Evolutionary conservation across 2,329 filamentous ascomycete genomes (phyloP).

Genomic region (Tetracladium maxilliforme): DNA sequence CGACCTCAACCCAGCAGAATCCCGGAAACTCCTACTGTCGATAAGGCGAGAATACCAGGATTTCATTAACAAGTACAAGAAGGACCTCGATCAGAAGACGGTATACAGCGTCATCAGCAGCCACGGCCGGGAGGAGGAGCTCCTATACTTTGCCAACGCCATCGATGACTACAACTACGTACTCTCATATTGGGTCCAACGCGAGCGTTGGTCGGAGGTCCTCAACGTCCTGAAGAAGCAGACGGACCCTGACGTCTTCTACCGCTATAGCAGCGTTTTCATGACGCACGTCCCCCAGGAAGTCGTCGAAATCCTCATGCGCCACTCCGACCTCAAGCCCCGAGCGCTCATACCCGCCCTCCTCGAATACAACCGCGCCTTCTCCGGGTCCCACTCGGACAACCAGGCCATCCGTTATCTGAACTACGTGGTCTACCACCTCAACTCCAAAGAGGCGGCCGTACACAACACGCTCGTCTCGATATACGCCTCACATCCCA

Average conservation of each 20-base stretch:
- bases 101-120: slow-evolving; percentile 93
- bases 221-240: slow-evolving; percentile 84
- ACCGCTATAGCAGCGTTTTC: slow-evolving; percentile 91
- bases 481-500: slow-evolving; percentile 79
- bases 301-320: slow-evolving; percentile 89
- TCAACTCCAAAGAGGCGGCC: slow-evolving; percentile 66
- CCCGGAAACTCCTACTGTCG: slow-evolving; percentile 52
- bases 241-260: slow-evolving; percentile 84
- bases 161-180: slow-evolving; percentile 92
- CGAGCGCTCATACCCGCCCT: slow-evolving; percentile 85
- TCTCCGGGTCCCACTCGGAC: slow-evolving; percentile 49
- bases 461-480: slow-evolving; percentile 96
- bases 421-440: slow-evolving; percentile 80
- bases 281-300: slow-evolving; percentile 80
- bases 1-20: slow-evolving; percentile 54
- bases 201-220: slow-evolving; percentile 81
- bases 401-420: slow-evolving; percentile 94
- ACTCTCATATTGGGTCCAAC: slow-evolving; percentile 90
- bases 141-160: slow-evolving; percentile 79
- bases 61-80: slow-evolving; percentile 73
- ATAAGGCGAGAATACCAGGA: slow-evolving; percentile 74
- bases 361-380: slow-evolving; percentile 80
- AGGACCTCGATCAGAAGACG: slow-evolving; percentile 79
- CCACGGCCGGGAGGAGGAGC: slow-evolving; percentile 84
- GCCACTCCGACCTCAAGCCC: slow-evolving; percentile 71